A percentile compares a stretch with the other conserved stretches of the same genome.
Conservation (phyloP, 2,329 filamentous ascomycete genomes). For the Septoria petroselini region DNA sequence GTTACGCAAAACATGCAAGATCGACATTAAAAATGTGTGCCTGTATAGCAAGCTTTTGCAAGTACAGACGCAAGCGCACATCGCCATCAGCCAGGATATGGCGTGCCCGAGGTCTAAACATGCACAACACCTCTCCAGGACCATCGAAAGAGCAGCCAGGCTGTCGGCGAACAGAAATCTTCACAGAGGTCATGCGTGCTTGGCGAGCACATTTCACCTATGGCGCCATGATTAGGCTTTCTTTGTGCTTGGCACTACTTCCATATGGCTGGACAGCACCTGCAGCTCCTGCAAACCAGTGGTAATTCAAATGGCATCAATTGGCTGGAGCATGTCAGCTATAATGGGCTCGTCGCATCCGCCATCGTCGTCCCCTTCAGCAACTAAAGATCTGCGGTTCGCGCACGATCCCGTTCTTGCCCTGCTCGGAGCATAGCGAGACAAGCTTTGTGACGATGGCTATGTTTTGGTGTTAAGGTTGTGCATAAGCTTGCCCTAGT, state of each 20-base stretch:
- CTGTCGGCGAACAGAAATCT: not conserved
- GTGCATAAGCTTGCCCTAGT: not conserved
- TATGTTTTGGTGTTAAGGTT: not conserved
- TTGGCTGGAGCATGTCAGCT: not conserved
- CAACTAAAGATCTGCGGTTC: no score
- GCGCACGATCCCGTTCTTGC: no score
- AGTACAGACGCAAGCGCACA: not conserved
- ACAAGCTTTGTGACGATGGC: no score
- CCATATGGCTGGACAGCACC: not conserved
- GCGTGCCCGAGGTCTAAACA: not conserved
- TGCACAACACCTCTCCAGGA: not conserved
- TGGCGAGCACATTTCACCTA: slow-evolving; percentile 5
- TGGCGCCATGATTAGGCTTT: slow-evolving; percentile 14
- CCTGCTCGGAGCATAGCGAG: no score
- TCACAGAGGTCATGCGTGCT: slow-evolving; percentile 5
- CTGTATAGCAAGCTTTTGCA: not conserved
- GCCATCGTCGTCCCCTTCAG: no score
- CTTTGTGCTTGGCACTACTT: slow-evolving; percentile 14
- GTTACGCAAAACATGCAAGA: slow-evolving; percentile 11
- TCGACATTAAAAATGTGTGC: not conserved
- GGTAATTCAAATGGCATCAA: not conserved
- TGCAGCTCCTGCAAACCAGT: not conserved
- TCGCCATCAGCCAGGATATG: not conserved
- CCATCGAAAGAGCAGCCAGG: not conserved
- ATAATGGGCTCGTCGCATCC: not conserved